Percentiles rank a stretch among this genome's conserved stretches.
phyloP scores from a whole-genome alignment of 2,329 filamentous ascomycete genomes.

The Colletotrichum sp. region DNA sequence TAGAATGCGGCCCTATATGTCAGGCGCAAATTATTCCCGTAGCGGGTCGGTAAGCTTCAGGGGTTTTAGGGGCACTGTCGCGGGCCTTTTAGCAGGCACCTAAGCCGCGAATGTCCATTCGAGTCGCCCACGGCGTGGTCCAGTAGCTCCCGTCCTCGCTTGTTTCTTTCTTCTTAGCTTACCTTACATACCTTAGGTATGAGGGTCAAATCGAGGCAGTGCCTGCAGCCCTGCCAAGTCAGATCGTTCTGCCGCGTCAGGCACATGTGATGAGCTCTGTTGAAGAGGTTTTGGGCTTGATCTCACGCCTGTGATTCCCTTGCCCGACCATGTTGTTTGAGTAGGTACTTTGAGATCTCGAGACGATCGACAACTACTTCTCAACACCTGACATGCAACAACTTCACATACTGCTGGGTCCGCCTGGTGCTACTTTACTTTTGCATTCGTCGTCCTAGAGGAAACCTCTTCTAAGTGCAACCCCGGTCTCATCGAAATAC shows the following conservation, averaged over 20 bases:
- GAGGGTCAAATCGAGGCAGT: background rate
- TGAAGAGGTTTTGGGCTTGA: background rate
- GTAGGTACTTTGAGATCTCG: background rate
- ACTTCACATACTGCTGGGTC: background rate
- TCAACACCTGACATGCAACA: background rate
- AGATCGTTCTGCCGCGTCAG: background rate
- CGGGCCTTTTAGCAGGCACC: background rate
- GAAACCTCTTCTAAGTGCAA: conserved; percentile 14
- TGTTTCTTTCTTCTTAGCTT: background rate
- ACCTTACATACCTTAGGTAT: background rate
- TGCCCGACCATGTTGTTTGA: background rate
- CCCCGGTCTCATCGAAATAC: conserved; percentile 3
- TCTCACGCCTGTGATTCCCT: background rate
- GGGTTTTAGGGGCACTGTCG: background rate
- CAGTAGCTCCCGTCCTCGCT: background rate
- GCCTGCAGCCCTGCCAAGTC: background rate
- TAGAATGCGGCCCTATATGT: conserved; percentile 7
- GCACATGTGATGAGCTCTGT: background rate
- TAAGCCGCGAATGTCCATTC: background rate
- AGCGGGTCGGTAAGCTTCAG: background rate
- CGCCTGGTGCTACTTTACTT: background rate
- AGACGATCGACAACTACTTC: background rate
- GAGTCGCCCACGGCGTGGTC: background rate
- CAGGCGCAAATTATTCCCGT: background rate
- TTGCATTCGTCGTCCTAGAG: conserved; percentile 8